Conservation (phyloP, 2,329 filamentous ascomycete species). For the Didymellaceae sp. region DNA sequence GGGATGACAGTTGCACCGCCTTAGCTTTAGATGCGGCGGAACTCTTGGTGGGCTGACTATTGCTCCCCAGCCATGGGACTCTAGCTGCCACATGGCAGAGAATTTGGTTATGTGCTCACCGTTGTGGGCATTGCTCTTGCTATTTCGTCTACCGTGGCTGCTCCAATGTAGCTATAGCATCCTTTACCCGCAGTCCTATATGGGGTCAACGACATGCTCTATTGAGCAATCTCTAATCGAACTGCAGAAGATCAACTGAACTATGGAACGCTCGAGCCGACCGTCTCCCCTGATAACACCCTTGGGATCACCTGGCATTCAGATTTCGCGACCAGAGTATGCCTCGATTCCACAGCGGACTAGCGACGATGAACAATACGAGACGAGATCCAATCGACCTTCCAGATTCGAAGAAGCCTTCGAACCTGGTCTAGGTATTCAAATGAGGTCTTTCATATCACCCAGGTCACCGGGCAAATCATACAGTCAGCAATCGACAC, state of each 20-base stretch:
- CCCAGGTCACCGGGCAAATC: slow-evolving; percentile 32
- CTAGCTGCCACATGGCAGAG: slow-evolving; percentile 22
- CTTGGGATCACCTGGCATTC: slow-evolving; percentile 25
- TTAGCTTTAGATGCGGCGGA: slow-evolving; percentile 18
- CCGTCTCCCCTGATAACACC: slow-evolving; percentile 8
- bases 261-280: slow-evolving; percentile 6
- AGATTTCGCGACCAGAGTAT: slow-evolving; percentile 23
- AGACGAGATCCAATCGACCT: slow-evolving; percentile 17
- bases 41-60: slow-evolving; percentile 21
- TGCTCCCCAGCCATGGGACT: slow-evolving; percentile 23
- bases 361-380: slow-evolving; percentile 24
- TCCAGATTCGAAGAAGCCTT: slow-evolving; percentile 26
- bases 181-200: background rate
- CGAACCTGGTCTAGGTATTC: slow-evolving; percentile 36
- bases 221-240: slow-evolving; percentile 8
- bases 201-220: slow-evolving; percentile 1
- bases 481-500: slow-evolving; percentile 23
- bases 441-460: slow-evolving; percentile 32
- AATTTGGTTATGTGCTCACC: slow-evolving; percentile 8
- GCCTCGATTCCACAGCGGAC: slow-evolving; percentile 23
- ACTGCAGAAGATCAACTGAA: background rate
- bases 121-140: background rate
- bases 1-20: slow-evolving; percentile 16
- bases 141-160: too few relatives aligned
- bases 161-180: slow-evolving; percentile 3